Evolutionary conservation across 495 filamentous ascomycete species (phyloP), one percentile per base, ranked within the genome.

Genomic region (Lepraria neglecta): DNA sequence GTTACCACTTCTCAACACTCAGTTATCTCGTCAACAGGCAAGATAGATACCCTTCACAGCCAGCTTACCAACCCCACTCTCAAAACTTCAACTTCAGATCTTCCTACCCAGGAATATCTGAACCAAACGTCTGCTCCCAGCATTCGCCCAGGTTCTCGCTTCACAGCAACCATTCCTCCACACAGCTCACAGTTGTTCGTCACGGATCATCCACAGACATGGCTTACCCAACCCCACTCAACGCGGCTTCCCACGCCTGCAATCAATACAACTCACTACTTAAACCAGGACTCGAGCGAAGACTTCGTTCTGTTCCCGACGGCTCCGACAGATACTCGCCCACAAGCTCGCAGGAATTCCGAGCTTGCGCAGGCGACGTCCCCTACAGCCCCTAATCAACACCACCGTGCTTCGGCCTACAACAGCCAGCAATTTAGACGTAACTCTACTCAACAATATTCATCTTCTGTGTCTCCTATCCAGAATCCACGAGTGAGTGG

Each of bases 191-290:
- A 47, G 56, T 65, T 65, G 56, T 69, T 67, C 67, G 60, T 59
- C 62, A 69, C 67, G 67, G 67, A 69, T 69, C 52, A 58, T 43
- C 46, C 35, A 54, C 62, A 65, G 60, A 46, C 10, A 69, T 69
- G 67, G 65, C 65, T 53, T 69, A 48, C 67, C 54, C 62, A 67
- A 67, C 65, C 65, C 65, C 67, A 67, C 61, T 67, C 65, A 59
- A 47, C 60, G 33, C 60, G 65, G 67, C 65, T 62, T 43, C 65
- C 62, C 60, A 61, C 60, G 60, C 62, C 65, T 61, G 47, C 43
- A 48, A 50, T 38, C 57, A 67, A 56, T 43, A 48, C 52, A 45
- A 54, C 40, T 38, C 17, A 21, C 40, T 58, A 56, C 42, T 42
- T 54, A 43, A 14, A 60, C 59, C 57, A 38, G 24, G 67, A 66